These are phyloP conservation scores for Cylindrotheca fusiformis DNA, from an alignment of 108 stramenopile genomes.

Conservation along the genomic window DNA sequence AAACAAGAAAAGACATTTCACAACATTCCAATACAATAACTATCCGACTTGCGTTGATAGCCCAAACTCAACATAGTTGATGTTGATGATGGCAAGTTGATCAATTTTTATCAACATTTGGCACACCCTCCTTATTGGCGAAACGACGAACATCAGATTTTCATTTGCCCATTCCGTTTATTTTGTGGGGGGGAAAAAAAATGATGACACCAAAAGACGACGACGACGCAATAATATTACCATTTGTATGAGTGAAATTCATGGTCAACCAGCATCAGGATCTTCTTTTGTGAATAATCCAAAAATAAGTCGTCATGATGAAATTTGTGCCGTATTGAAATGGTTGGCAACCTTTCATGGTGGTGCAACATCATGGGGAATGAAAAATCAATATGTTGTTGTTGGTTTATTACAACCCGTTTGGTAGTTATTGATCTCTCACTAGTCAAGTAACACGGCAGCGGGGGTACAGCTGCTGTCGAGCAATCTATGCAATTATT, in stretches of 20 bases:
- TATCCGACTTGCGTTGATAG: conserved; percentile 62
- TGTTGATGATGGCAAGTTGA: conserved; percentile 67
- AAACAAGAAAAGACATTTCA: neutral
- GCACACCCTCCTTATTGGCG: conserved; percentile 22
- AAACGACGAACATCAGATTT: conserved; percentile 20
- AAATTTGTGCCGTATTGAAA: conserved; percentile 32
- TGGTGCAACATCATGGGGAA: conserved; percentile 54
- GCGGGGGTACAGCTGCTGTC: too few relatives aligned
- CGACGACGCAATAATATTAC: conserved; percentile 11
- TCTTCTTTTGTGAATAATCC: too few relatives aligned
- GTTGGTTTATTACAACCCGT: conserved; percentile 35
- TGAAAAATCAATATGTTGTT: neutral
- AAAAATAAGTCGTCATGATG: neutral
- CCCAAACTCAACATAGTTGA: conserved; percentile 61
- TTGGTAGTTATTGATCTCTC: conserved; percentile 71
- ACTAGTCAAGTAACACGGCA: too few relatives aligned
- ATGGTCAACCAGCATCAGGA: too few relatives aligned
- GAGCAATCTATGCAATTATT: too few relatives aligned
- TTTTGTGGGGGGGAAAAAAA: conserved; percentile 35
- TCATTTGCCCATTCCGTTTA: conserved; percentile 31
- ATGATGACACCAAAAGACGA: too few relatives aligned
- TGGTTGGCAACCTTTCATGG: conserved; percentile 78
- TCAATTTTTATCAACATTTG: conserved; percentile 57
- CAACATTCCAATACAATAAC: conserved; percentile 19
- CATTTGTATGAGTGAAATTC: conserved; percentile 25